phyloP scores from a whole-genome alignment of 140 eudicot genomes.

The Anethum foeniculum region DNA sequence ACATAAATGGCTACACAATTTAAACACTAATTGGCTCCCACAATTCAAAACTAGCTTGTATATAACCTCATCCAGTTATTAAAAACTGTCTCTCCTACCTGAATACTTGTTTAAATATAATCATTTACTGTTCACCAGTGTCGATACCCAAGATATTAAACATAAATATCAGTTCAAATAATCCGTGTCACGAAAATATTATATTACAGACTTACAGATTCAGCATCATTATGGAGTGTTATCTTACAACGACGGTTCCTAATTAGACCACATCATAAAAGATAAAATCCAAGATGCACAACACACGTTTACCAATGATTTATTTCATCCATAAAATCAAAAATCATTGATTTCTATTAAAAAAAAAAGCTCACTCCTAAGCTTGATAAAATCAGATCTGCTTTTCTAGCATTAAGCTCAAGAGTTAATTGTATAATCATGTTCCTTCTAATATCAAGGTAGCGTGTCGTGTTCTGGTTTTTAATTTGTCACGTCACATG shows the following conservation, averaged over 20 bases:
- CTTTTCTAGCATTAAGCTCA: not conserved
- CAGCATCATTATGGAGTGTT: not conserved
- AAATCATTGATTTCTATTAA: not conserved
- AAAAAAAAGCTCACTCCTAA: not conserved
- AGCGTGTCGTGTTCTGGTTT: not conserved
- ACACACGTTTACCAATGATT: not conserved
- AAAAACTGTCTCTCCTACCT: not conserved
- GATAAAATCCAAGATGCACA: not conserved
- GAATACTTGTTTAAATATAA: not conserved
- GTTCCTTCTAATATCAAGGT: not conserved
- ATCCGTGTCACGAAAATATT: not conserved
- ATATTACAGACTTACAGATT: not conserved
- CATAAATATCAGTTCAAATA: not conserved
- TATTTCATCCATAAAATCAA: not conserved
- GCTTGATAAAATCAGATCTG: not conserved
- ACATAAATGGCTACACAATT: not conserved
- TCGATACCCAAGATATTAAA: not conserved
- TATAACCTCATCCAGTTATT: not conserved
- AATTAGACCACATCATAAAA: not conserved
- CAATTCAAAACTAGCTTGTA: not conserved
- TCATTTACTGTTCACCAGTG: not conserved
- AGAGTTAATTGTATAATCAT: not conserved
- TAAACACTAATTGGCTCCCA: not conserved
- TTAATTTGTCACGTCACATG: not conserved
- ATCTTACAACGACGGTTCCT: not conserved